Percentiles rank a stretch among this genome's conserved stretches.
These are phyloP conservation scores for Amborella trichopoda DNA, from an alignment of 164 flowering plant genomes.

Conservation along the genomic window DNA sequence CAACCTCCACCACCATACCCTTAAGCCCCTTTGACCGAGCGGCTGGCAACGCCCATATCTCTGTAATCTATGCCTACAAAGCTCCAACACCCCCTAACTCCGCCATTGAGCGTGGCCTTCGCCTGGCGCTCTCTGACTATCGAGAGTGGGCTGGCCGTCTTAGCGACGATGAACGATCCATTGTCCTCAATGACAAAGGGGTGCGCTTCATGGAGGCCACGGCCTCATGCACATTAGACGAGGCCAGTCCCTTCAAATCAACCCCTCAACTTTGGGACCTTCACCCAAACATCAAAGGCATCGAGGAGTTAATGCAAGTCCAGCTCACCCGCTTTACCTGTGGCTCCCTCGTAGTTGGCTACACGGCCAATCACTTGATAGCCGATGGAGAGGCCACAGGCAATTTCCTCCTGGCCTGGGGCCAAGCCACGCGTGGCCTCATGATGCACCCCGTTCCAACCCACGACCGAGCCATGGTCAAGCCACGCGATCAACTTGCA, in stretches of 20 bases:
- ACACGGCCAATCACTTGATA: slow-evolving; percentile 17
- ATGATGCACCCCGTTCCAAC: slow-evolving; percentile 12
- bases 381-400: slow-evolving; percentile 21
- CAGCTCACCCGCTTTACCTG: slow-evolving; percentile 26
- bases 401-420: slow-evolving; percentile 24
- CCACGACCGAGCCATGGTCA: slow-evolving; percentile 16
- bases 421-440: slow-evolving; percentile 16
- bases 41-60: slow-evolving; percentile 14
- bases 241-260: slow-evolving; percentile 2
- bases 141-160: slow-evolving; percentile 13
- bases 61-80: slow-evolving; percentile 11
- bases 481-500: slow-evolving; percentile 16
- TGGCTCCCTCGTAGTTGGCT: slow-evolving; percentile 20
- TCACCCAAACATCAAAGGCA: slow-evolving; percentile 15
- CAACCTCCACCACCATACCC: slow-evolving; percentile 6
- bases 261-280: slow-evolving; percentile 6
- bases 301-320: slow-evolving; percentile 17
- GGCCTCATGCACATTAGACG: neutral
- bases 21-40: slow-evolving; percentile 21
- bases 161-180: neutral
- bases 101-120: slow-evolving; percentile 5
- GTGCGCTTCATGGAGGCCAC: slow-evolving; percentile 7
- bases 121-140: slow-evolving; percentile 4
- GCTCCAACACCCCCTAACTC: slow-evolving; percentile 7
- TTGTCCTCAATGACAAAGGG: slow-evolving; percentile 11